A percentile compares a stretch with the other conserved stretches of the same genome.
Conservation (phyloP, 805 yeast genomes). For the Yamadazyma olivae region DNA sequence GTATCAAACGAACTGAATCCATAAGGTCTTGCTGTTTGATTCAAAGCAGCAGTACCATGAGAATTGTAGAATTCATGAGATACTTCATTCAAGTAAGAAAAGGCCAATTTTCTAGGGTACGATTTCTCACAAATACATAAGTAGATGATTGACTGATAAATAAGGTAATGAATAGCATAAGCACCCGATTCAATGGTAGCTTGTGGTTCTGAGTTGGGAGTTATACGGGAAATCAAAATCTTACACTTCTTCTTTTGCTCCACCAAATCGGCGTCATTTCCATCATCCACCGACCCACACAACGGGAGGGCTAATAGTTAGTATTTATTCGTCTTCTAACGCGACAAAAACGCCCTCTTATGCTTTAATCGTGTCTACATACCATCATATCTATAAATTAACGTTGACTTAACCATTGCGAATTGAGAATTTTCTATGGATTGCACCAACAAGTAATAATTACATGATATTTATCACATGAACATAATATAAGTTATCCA, state of each 20-base stretch:
- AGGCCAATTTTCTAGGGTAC: conserved; percentile 86
- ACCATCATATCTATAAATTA: conserved; percentile 66
- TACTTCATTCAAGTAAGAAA: conserved; percentile 80
- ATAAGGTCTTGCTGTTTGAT: conserved; percentile 75
- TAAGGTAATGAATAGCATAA: conserved; percentile 73
- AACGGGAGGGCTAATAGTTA: conserved; percentile 83
- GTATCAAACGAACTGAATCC: conserved; percentile 87
- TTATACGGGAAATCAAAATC: conserved; percentile 67
- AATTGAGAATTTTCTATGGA: background rate
- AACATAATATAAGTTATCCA: too few species aligned
- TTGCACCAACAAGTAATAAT: too few species aligned
- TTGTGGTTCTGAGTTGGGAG: conserved; percentile 74
- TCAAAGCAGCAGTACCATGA: conserved; percentile 65
- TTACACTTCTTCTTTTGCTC: conserved; percentile 87
- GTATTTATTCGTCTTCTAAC: too few species aligned
- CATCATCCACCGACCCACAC: conserved; percentile 86
- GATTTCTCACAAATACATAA: conserved; percentile 72
- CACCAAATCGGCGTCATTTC: conserved; percentile 51
- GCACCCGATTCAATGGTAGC: conserved; percentile 80
- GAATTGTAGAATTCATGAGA: conserved; percentile 77
- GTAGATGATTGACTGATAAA: conserved; percentile 64
- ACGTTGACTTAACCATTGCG: conserved; percentile 68
- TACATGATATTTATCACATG: too few species aligned
- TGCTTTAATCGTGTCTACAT: too few species aligned
- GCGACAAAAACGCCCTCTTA: too few species aligned